Percentiles rank a stretch among this genome's conserved stretches.
These are phyloP conservation scores for Amniculicola lignicola DNA, from an alignment of 495 filamentous ascomycete species.

Conservation along the genomic window DNA sequence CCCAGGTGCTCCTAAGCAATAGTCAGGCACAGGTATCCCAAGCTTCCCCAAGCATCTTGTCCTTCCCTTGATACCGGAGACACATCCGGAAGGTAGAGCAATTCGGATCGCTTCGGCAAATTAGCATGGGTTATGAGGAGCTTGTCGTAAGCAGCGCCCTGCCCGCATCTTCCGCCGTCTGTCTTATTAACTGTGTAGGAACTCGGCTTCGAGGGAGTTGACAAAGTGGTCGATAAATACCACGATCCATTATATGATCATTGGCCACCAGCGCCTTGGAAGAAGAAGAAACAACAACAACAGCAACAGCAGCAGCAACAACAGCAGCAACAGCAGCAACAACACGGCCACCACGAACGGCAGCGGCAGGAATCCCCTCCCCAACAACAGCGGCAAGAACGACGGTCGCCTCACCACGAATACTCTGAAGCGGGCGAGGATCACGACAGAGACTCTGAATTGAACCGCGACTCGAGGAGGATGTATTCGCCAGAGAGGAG, in stretches of 20 bases:
- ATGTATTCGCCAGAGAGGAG: slow-evolving; percentile 7
- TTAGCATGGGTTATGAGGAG: slow-evolving; percentile 4
- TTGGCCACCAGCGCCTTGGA: neutral
- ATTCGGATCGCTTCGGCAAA: neutral
- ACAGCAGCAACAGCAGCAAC: neutral
- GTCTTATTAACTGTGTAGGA: slow-evolving; percentile 18
- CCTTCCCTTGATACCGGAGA: no score
- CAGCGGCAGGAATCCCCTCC: neutral
- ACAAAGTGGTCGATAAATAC: slow-evolving; percentile 16
- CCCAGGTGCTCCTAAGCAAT: no score
- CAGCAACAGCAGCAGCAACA: neutral
- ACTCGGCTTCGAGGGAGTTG: slow-evolving; percentile 26
- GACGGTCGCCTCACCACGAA: neutral
- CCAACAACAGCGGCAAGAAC: neutral
- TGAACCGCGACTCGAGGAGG: neutral
- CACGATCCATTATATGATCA: slow-evolving; percentile 9
- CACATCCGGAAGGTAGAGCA: neutral
- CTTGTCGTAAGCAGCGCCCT: slow-evolving; percentile 24
- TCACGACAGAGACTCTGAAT: neutral
- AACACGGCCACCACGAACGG: neutral
- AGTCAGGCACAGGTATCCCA: no score
- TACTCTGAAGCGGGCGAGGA: neutral
- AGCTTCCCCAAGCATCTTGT: no score
- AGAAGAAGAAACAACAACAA: neutral
- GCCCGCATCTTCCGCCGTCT: no score